A percentile compares a stretch with the other conserved stretches of the same genome.
Conservation (phyloP, 1,284 basidiomycete genomes). For the Polyporus tsugae region DNA sequence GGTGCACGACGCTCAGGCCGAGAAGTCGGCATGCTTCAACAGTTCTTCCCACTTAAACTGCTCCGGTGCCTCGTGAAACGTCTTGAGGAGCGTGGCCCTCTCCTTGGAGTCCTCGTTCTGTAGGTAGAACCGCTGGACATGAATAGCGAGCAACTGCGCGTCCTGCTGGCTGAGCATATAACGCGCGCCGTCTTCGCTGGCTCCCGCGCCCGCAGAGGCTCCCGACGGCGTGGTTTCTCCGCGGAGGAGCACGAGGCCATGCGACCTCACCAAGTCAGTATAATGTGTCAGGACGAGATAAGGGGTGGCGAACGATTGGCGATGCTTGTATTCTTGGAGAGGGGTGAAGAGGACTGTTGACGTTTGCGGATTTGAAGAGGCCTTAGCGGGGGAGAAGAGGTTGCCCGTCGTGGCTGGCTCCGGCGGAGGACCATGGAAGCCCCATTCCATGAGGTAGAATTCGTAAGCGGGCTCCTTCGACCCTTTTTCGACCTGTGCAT, state of each 20-base stretch:
- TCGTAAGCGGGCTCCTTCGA: constrained; percentile 65
- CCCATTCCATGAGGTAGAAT: constrained; percentile 91
- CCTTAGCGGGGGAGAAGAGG: constrained; percentile 48
- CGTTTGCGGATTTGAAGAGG: constrained; percentile 55
- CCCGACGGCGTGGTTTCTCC: constrained; percentile 88
- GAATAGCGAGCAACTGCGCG: constrained; percentile 82
- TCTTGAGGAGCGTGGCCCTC: constrained; percentile 59
- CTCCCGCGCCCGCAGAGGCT: constrained; percentile 42
- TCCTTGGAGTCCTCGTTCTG: constrained; percentile 56
- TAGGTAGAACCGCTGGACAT: constrained; percentile 86
- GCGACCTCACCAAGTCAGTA: constrained; percentile 85
- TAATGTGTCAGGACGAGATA: constrained; percentile 93
- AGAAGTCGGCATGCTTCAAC: constrained; percentile 53
- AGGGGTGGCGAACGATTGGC: constrained; percentile 89
- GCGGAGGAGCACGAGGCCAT: constrained; percentile 87
- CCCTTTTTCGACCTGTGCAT: constrained; percentile 39
- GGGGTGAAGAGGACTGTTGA: constrained; percentile 92
- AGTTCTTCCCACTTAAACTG: constrained; percentile 82
- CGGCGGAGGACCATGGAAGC: constrained; percentile 74
- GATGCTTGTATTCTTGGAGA: constrained; percentile 92
- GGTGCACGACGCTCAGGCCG: constrained; percentile 18
- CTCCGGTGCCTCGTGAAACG: constrained; percentile 77
- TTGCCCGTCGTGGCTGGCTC: constrained; percentile 49
- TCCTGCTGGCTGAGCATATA: constrained; percentile 81
- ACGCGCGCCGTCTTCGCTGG: constrained; percentile 40